Evolutionary conservation across 495 filamentous ascomycete species (phyloP).

Genomic region (Xylaria venustula): DNA sequence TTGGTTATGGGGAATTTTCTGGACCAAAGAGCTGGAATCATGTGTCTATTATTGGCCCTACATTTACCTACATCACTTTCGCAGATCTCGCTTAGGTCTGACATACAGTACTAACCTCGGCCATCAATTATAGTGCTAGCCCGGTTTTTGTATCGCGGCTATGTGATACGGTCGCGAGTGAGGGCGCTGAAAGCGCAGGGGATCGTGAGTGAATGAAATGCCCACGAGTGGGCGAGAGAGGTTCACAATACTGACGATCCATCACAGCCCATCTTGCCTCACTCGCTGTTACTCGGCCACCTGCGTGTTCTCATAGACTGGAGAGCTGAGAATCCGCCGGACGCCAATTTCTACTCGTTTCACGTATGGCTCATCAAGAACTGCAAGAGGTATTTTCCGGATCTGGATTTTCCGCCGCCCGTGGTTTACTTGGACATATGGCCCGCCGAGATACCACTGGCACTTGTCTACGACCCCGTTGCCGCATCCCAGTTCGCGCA

Average conservation of each 20-base stretch:
- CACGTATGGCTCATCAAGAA: slow-evolving; percentile 24
- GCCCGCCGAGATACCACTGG: slow-evolving; percentile 32
- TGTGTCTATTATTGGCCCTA: neutral
- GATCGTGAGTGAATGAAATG: slow-evolving; percentile 20
- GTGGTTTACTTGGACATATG: slow-evolving; percentile 47
- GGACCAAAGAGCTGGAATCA: too few species aligned
- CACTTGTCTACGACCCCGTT: slow-evolving; percentile 36
- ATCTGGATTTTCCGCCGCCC: slow-evolving; percentile 20
- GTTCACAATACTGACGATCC: neutral
- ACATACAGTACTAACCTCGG: neutral
- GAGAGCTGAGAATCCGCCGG: slow-evolving; percentile 19
- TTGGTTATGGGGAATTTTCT: neutral
- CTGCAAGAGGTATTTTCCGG: slow-evolving; percentile 29
- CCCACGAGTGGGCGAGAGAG: neutral
- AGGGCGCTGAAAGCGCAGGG: slow-evolving; percentile 24
- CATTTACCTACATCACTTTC: neutral
- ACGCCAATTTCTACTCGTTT: slow-evolving; percentile 26
- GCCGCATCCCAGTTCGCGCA: slow-evolving; percentile 32
- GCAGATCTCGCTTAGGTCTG: neutral
- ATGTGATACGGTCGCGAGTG: slow-evolving; percentile 19
- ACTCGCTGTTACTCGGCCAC: slow-evolving; percentile 27
- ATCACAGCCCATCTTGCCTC: slow-evolving; percentile 26
- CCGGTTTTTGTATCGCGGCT: slow-evolving; percentile 22
- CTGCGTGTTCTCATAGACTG: slow-evolving; percentile 23
- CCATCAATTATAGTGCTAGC: neutral